Conservation (phyloP, 129 eudicot genomes). For the Ambrosia artemisiifolia region DNA sequence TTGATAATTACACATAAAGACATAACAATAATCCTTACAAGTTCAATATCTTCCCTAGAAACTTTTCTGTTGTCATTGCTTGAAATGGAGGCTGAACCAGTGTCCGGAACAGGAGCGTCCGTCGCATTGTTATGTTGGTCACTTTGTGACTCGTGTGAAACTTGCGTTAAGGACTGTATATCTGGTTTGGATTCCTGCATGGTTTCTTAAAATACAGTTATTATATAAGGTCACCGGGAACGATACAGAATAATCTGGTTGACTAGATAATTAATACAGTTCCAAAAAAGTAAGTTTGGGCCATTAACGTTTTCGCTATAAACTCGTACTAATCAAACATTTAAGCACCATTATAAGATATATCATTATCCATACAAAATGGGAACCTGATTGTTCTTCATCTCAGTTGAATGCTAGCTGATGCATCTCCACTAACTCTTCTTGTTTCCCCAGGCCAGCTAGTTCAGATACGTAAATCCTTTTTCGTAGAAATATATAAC, state of each 20-base stretch:
- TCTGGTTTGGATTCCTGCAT: slow-evolving; percentile 71
- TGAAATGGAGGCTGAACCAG: slow-evolving; percentile 84
- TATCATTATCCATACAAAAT: not conserved
- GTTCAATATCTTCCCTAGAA: slow-evolving; percentile 95
- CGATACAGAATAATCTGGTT: not conserved
- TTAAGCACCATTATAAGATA: not conserved
- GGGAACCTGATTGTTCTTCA: slow-evolving; percentile 44
- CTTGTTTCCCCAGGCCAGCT: not conserved
- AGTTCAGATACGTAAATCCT: not conserved
- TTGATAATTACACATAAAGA: not conserved
- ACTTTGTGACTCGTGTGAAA: slow-evolving; percentile 76
- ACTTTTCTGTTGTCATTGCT: slow-evolving; percentile 89
- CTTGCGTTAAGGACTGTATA: slow-evolving; percentile 47
- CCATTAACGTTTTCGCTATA: not conserved
- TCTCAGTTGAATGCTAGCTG: slow-evolving; percentile 32
- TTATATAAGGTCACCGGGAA: not conserved
- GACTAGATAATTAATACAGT: not conserved
- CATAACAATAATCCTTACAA: slow-evolving; percentile 52
- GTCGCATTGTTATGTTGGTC: slow-evolving; percentile 68
- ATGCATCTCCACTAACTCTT: slow-evolving; percentile 35
- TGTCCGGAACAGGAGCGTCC: slow-evolving; percentile 76
- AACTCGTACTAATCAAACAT: not conserved
- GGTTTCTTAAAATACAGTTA: slow-evolving; percentile 16
- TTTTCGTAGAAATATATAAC: not conserved
- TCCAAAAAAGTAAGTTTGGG: not conserved